phyloP scores from a whole-genome alignment of 257 asterid genomes.

The Catharanthus roseus region DNA sequence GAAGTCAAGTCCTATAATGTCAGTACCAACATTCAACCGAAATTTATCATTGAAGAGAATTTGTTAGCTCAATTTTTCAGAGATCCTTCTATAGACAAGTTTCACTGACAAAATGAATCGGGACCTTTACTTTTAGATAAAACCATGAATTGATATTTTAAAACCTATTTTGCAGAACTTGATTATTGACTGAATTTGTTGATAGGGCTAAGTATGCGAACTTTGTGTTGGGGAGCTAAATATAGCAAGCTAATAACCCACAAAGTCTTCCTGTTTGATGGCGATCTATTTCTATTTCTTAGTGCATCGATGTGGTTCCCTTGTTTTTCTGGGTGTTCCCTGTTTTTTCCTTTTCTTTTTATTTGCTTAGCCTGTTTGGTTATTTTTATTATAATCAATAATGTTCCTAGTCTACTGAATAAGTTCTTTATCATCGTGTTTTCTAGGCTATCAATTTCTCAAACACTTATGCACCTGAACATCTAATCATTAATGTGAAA shows the following conservation, averaged over 20 bases:
- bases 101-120: not conserved
- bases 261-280: not conserved
- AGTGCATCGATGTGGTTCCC: not conserved
- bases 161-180: not conserved
- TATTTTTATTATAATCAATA: not conserved
- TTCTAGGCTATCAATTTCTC: slow-evolving; percentile 81
- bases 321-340: not conserved
- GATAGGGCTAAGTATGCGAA: too few relatives aligned
- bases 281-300: not conserved
- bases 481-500: slow-evolving; percentile 76
- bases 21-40: not conserved
- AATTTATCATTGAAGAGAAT: not conserved
- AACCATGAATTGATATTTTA: not conserved
- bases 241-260: not conserved
- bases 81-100: not conserved
- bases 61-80: not conserved
- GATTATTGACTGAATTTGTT: too few relatives aligned
- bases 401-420: not conserved
- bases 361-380: not conserved
- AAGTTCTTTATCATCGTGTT: slow-evolving; percentile 1
- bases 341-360: not conserved
- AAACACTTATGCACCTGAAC: slow-evolving; percentile 93
- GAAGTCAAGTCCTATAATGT: not conserved
- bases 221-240: not conserved
- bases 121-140: not conserved